Percentiles rank a stretch among this genome's conserved stretches.
These are phyloP conservation scores for Mrakia frigida DNA, from an alignment of 768 basidiomycete genomes.

Conservation along the genomic window DNA sequence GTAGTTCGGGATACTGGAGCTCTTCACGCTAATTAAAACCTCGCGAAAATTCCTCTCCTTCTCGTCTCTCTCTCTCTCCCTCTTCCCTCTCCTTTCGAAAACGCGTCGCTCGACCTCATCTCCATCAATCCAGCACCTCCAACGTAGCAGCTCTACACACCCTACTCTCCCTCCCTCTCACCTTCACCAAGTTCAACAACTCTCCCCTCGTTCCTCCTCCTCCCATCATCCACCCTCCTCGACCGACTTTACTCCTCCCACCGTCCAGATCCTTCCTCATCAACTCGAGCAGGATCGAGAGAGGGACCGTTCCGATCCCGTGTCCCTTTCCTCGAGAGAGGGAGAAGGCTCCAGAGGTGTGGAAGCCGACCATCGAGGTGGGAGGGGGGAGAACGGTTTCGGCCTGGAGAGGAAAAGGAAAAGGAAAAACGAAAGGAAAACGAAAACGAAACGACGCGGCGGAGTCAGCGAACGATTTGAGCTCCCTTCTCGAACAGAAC, in stretches of 20 bases:
- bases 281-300: slow-evolving; percentile 42
- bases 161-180: slow-evolving; percentile 21
- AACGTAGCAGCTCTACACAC: slow-evolving; percentile 23
- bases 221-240: background rate
- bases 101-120: background rate
- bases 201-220: slow-evolving; percentile 1
- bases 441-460: background rate
- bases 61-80: background rate
- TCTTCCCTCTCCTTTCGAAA: background rate
- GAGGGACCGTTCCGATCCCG: slow-evolving; percentile 67
- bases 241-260: background rate
- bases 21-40: no score
- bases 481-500: background rate
- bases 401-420: background rate
- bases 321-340: slow-evolving; percentile 70
- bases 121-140: slow-evolving; percentile 16
- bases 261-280: slow-evolving; percentile 22
- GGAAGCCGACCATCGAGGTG: slow-evolving; percentile 62
- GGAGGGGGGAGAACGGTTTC: background rate
- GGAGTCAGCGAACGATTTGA: background rate
- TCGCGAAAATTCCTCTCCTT: no score
- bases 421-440: background rate
- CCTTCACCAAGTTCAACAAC: slow-evolving; percentile 28
- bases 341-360: slow-evolving; percentile 79
- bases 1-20: no score